Evolutionary conservation across 2,329 filamentous ascomycete species (phyloP).

Genomic region (Microdochium paspali): DNA sequence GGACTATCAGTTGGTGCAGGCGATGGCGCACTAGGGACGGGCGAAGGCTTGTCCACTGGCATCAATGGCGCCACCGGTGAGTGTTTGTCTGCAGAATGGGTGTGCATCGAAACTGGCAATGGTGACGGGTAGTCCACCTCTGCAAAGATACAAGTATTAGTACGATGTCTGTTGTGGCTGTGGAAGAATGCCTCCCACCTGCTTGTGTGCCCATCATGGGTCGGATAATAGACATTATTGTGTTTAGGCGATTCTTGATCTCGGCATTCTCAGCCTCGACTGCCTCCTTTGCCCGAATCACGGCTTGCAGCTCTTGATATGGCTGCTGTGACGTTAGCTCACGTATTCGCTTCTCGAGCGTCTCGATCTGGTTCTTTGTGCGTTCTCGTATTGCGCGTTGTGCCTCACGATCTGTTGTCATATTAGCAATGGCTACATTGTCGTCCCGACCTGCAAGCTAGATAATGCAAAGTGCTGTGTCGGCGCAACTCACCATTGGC

Average conservation of each 20-base stretch:
- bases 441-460: conserved; percentile 14
- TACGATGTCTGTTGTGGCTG: not conserved
- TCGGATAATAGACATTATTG: conserved; percentile 55
- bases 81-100: conserved; percentile 1
- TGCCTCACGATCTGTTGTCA: conserved; percentile 61
- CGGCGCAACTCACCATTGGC: conserved; percentile 35
- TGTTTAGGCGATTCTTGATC: conserved; percentile 58
- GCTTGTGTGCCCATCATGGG: conserved; percentile 32
- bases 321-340: conserved; percentile 74
- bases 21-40: conserved; percentile 27
- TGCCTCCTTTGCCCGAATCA: conserved; percentile 64
- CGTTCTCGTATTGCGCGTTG: conserved; percentile 78
- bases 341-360: conserved; percentile 60
- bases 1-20: conserved; percentile 19
- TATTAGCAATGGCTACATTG: not conserved
- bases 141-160: conserved; percentile 2
- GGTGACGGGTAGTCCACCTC: conserved; percentile 22
- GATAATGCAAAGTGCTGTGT: not conserved
- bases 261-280: conserved; percentile 74
- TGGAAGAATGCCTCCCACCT: not conserved
- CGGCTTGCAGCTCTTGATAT: conserved; percentile 73
- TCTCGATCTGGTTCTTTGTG: conserved; percentile 71
- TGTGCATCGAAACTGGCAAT: conserved; percentile 4
- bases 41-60: conserved; percentile 24
- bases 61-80: conserved; percentile 15